phyloP scores from a whole-genome alignment of 2,329 filamentous ascomycete genomes.

The Nigrospora sphaerica region DNA sequence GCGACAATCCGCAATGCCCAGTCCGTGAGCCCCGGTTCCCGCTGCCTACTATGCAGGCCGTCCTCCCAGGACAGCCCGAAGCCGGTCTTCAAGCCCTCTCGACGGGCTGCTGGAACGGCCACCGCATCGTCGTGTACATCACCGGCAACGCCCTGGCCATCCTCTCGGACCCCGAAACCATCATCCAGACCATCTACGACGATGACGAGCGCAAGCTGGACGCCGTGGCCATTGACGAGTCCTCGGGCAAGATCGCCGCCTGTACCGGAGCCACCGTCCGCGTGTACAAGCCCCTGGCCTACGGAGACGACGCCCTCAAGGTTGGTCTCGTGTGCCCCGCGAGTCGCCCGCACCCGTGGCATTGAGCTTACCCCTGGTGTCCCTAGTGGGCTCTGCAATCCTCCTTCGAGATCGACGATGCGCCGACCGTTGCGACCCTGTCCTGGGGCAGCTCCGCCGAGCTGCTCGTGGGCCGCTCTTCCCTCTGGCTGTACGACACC shows the following conservation, averaged over 20 bases:
- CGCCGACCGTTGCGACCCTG: conserved; percentile 43
- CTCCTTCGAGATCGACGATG: conserved; percentile 44
- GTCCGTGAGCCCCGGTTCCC: conserved; percentile 5
- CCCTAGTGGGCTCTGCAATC: conserved; percentile 58
- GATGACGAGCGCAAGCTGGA: conserved; percentile 62
- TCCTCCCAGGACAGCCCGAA: conserved; percentile 42
- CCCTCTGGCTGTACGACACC: conserved; percentile 60
- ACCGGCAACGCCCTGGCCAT: conserved; percentile 84
- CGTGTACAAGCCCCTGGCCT: conserved; percentile 70
- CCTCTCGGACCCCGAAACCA: conserved; percentile 63
- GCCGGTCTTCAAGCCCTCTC: conserved; percentile 38
- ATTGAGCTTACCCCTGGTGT: conserved; percentile 1
- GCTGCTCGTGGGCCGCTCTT: conserved; percentile 67
- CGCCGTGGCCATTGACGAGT: conserved; percentile 74
- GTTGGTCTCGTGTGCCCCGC: conserved; percentile 34
- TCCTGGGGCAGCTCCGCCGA: conserved; percentile 89
- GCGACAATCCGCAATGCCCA: conserved; percentile 15
- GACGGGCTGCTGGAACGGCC: conserved; percentile 36
- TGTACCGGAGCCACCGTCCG: conserved; percentile 61
- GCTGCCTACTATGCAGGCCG: conserved; percentile 34
- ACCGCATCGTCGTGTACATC: conserved; percentile 57
- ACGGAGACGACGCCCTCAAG: conserved; percentile 66
- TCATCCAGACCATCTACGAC: conserved; percentile 88
- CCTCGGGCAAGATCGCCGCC: conserved; percentile 76
- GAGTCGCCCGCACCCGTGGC: not conserved